Conservation (phyloP, 139 green algal genomes). For the Eudorina sp. region DNA sequence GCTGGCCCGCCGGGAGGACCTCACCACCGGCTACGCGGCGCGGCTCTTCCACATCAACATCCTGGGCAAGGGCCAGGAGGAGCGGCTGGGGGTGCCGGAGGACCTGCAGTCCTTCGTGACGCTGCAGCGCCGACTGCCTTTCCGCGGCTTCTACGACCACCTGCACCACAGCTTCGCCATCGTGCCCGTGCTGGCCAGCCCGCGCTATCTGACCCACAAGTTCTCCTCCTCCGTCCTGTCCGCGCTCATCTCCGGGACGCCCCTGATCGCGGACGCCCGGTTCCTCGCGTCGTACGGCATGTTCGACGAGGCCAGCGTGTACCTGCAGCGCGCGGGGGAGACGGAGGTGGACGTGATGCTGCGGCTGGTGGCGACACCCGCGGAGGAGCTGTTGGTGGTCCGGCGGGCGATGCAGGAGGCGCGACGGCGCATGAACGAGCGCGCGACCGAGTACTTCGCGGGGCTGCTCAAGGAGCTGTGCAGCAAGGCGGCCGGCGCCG, state of each 20-base stretch:
- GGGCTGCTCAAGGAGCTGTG: slow-evolving; percentile 17
- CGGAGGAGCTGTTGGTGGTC: background rate
- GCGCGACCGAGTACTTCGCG: background rate
- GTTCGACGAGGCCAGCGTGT: slow-evolving; percentile 36
- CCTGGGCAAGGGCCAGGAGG: slow-evolving; percentile 55
- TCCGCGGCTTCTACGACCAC: slow-evolving; percentile 41
- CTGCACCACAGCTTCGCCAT: slow-evolving; percentile 58
- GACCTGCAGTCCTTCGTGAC: slow-evolving; percentile 48
- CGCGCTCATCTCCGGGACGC: slow-evolving; percentile 58
- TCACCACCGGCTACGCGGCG: background rate
- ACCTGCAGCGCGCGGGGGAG: slow-evolving; percentile 18
- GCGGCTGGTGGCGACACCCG: slow-evolving; percentile 30
- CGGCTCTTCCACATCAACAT: slow-evolving; percentile 54
- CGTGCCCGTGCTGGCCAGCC: slow-evolving; percentile 47
- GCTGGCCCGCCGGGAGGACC: background rate
- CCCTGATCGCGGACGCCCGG: slow-evolving; percentile 54
- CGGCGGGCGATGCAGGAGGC: slow-evolving; percentile 5
- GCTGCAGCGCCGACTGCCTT: slow-evolving; percentile 43
- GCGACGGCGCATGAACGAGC: slow-evolving; percentile 17
- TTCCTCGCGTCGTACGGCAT: slow-evolving; percentile 59
- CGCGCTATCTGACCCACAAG: slow-evolving; percentile 51
- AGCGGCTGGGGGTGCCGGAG: slow-evolving; percentile 46
- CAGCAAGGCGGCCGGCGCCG: background rate
- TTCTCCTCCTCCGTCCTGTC: slow-evolving; percentile 65
- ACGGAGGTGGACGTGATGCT: slow-evolving; percentile 58